These are phyloP conservation scores for Trichoderma semiorbis DNA, from an alignment of 2,329 filamentous ascomycete genomes.

Conservation along the genomic window DNA sequence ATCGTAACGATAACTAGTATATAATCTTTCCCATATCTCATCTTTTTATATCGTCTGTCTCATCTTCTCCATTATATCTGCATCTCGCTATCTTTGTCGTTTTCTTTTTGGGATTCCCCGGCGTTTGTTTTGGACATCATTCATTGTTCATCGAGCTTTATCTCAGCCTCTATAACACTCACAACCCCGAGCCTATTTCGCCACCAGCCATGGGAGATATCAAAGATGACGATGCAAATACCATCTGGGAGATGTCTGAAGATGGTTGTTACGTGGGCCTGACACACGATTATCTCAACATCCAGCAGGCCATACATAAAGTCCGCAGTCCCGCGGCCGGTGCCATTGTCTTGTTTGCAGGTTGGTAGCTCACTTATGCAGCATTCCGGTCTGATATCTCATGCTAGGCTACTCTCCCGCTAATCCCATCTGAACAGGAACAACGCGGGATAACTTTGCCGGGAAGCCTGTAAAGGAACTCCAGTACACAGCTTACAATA, in stretches of 20 bases:
- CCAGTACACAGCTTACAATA: slow-evolving; percentile 70
- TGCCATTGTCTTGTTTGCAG: slow-evolving; percentile 73
- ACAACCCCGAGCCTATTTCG: background rate
- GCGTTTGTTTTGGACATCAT: background rate
- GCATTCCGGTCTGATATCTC: background rate
- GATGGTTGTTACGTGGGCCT: slow-evolving; percentile 64
- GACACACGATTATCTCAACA: slow-evolving; percentile 59
- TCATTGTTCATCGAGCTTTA: background rate
- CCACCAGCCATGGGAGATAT: slow-evolving; percentile 18
- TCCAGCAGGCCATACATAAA: slow-evolving; percentile 55
- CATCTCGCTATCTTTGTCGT: background rate
- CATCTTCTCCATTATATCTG: background rate
- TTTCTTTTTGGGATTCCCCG: background rate
- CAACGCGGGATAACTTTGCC: slow-evolving; percentile 72
- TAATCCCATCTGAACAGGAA: slow-evolving; percentile 46
- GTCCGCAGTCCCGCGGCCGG: slow-evolving; percentile 72
- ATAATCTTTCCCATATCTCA: background rate
- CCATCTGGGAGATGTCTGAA: slow-evolving; percentile 41
- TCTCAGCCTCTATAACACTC: background rate
- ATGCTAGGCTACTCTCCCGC: background rate
- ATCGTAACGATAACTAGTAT: background rate
- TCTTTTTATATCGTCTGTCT: background rate
- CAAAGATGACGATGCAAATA: slow-evolving; percentile 21
- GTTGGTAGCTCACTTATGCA: slow-evolving; percentile 34
- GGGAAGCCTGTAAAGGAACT: slow-evolving; percentile 70